Base-by-base conservation (phyloP, 148 eudicot species). In the Vaccinium vitisidaea region DNA sequence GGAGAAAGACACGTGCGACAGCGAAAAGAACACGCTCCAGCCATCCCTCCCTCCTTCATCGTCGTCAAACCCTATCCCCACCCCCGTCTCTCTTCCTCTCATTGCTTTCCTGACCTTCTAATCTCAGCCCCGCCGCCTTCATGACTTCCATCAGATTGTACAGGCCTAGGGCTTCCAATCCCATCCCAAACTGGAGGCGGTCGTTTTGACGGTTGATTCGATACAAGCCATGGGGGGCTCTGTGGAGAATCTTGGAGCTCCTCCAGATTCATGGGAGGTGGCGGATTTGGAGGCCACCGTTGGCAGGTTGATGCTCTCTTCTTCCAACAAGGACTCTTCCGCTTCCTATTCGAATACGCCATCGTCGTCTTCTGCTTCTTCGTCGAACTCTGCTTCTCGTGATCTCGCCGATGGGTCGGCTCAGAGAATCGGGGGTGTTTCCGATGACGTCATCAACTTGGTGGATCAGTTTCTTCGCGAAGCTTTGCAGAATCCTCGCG, bases 381-480 rank as follows among this genome's bases (percentile, higher is more conserved):
- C 49, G 14, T 71, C 61, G 23, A 59, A 39, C 16, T 52, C 82
- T 15, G 67, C 85, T 16, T 70, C 85, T 77, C 73, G 55, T 74
- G 90, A 89, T 78, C 55, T 84, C 25, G 83, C 21, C n/a, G 80
- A 90, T 65, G 90, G 25, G 73, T 83, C 83, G 4, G 86, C 77
- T n/a, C 50, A 21, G 61, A 36, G 14, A 32, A 9, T 59, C 50
- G 84, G 80, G 16, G 88, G 81, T 32, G 61, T 86, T 30, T 90
- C 92, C 5, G 99, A 95, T n/a, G 94, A 91, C 83, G 88, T 92
- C 48, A 70, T 92, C 18, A 88, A 88, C 85, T 92, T 91, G 36
- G 98, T 97, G 63, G 99, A 97, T 93, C 99, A 95, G 88, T 97
- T 97, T 84, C 93, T 97, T 74, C 91, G 98, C 10, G 98, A 97